Conservation (phyloP, 129 eudicot genomes). For the Helichrysum umbraculigerum region DNA sequence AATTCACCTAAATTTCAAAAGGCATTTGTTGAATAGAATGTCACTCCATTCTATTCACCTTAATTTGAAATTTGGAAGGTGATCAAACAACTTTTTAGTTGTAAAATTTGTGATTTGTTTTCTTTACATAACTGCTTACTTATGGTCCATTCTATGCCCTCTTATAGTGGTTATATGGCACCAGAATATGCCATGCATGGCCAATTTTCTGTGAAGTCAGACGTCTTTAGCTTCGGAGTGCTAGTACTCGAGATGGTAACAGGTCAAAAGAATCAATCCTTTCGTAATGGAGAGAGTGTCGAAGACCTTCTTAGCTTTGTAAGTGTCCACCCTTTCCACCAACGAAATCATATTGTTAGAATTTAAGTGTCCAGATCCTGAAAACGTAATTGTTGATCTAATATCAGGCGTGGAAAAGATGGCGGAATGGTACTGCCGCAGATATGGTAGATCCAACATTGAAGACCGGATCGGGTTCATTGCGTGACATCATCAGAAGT, state of each 20-base stretch:
- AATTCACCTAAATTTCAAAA: no score
- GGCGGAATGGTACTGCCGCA: slow-evolving; percentile 17
- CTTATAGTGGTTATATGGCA: background rate
- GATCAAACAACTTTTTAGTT: no score
- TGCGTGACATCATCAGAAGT: slow-evolving; percentile 23
- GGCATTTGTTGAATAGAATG: no score
- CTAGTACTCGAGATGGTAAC: no score
- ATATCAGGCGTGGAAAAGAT: slow-evolving; percentile 35
- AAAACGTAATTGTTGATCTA: background rate
- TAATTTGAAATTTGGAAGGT: no score
- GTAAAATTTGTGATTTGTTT: no score
- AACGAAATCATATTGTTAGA: no score
- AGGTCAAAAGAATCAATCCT: slow-evolving; percentile 23
- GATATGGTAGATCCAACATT: slow-evolving; percentile 20
- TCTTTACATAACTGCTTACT: no score
- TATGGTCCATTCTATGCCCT: background rate
- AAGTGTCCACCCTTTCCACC: background rate
- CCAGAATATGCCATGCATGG: no score
- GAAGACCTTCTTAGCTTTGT: slow-evolving; percentile 31
- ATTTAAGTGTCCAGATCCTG: background rate
- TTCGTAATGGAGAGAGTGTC: slow-evolving; percentile 8
- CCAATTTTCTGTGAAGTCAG: no score
- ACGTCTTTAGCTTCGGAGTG: no score
- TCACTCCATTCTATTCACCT: no score
- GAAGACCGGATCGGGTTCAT: background rate